A percentile compares a stretch with the other conserved stretches of the same genome.
phyloP scores from a whole-genome alignment of 495 filamentous ascomycete genomes.

The Rostrohypoxylon terebratum region DNA sequence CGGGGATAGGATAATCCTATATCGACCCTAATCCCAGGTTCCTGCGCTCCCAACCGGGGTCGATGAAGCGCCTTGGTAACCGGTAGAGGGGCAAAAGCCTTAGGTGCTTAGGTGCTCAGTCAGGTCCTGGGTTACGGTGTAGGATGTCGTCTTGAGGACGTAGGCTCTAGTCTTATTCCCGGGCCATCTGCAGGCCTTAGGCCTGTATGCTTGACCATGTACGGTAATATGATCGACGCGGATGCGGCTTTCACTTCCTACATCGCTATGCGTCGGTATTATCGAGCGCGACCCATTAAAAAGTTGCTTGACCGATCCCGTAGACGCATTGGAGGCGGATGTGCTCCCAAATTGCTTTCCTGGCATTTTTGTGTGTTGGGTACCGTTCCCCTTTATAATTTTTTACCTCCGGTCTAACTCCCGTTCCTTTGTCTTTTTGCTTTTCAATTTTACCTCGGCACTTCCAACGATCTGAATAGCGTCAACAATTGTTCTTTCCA shows the following conservation, averaged over 20 bases:
- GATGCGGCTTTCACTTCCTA: conserved; percentile 33
- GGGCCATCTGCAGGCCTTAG: background rate
- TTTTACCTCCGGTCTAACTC: background rate
- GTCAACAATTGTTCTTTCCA: background rate
- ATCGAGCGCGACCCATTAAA: conserved; percentile 33
- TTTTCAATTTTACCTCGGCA: background rate
- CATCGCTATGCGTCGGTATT: conserved; percentile 40
- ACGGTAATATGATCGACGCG: conserved; percentile 33
- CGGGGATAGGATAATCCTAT: conserved; percentile 10
- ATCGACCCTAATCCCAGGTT: background rate
- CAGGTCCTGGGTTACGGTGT: background rate
- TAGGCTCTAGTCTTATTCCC: conserved; percentile 6
- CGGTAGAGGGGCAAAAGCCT: background rate
- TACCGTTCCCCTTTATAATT: conserved; percentile 6
- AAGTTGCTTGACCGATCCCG: conserved; percentile 22
- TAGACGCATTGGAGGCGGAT: conserved; percentile 11
- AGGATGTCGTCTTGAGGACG: conserved; percentile 5
- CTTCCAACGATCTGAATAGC: background rate
- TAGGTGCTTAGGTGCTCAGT: background rate
- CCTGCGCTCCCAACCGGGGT: background rate
- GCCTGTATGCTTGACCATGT: conserved; percentile 7
- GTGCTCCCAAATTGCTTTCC: conserved; percentile 17
- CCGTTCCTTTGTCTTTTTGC: background rate
- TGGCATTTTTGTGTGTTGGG: background rate
- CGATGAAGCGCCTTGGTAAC: background rate